A percentile compares a stretch with the other conserved stretches of the same genome.
Evolutionary conservation across 768 basidiomycete species (phyloP).

Genomic region (Rhizopogon roseolus): DNA sequence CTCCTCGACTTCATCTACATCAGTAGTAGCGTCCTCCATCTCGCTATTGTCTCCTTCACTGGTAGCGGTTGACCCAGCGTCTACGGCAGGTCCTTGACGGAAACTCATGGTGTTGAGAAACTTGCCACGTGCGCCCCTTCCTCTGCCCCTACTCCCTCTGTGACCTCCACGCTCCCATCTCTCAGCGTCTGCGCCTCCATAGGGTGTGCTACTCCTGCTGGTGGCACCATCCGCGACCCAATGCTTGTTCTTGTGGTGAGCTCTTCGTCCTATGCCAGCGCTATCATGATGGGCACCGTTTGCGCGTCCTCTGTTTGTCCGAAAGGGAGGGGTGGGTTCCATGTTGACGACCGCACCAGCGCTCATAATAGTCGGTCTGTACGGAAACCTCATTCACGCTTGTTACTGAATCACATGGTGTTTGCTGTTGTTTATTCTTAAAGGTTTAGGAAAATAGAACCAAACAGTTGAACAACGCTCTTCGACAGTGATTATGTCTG

Average conservation of each 20-base stretch:
- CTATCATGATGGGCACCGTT: slow-evolving; percentile 18
- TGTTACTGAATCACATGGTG: background rate
- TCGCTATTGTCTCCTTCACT: slow-evolving; percentile 30
- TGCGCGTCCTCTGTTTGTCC: slow-evolving; percentile 15
- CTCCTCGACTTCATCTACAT: slow-evolving; percentile 32
- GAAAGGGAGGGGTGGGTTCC: slow-evolving; percentile 18
- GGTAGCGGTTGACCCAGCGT: slow-evolving; percentile 24
- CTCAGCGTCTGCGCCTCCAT: slow-evolving; percentile 39
- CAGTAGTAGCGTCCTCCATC: slow-evolving; percentile 26
- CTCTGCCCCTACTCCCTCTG: slow-evolving; percentile 43
- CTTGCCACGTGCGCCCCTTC: slow-evolving; percentile 30
- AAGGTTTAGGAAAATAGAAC: slow-evolving; percentile 3
- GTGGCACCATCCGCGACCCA: slow-evolving; percentile 45
- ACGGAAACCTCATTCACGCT: background rate
- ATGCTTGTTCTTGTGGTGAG: slow-evolving; percentile 51
- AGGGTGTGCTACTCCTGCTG: slow-evolving; percentile 32
- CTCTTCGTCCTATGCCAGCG: slow-evolving; percentile 17
- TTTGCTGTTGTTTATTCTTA: slow-evolving; percentile 7
- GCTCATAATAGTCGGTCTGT: background rate
- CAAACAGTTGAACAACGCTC: slow-evolving; percentile 5
- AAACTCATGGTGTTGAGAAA: slow-evolving; percentile 38
- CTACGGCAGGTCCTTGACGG: slow-evolving; percentile 19
- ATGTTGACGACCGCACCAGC: slow-evolving; percentile 15
- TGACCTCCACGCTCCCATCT: slow-evolving; percentile 62
- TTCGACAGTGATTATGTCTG: slow-evolving; percentile 10